Base-by-base conservation (phyloP, 108 stramenopile species). In the Nitzschia palea region DNA sequence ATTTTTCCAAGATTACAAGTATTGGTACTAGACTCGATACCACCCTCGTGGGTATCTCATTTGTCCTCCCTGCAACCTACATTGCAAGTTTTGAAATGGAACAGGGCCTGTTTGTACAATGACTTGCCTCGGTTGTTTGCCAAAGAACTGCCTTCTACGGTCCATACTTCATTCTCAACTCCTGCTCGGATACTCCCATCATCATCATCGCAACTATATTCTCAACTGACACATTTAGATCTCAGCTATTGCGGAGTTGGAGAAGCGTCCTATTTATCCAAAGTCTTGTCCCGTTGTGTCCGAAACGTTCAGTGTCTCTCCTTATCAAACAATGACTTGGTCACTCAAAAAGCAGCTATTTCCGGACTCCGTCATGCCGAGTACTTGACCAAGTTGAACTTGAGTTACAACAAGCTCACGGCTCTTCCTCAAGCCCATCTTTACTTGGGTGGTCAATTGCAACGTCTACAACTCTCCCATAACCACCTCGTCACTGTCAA, bases 251-350 rank as follows among this genome's bases (percentile, higher is more conserved):
- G 89, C 57, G 69, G 77, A 0, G 57, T 93, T 14, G 86, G 77
- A 18, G 92, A 93, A 60, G 20, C 73, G 48, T 76, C 81, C 22
- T 75, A 80, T 35, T 31, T 74, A 77, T 10, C 62, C 15, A 74
- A 77, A 23, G 37, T 76, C 15, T 52, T 93, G 15, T 59, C 74
- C 9, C 66, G 74, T 25, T 40, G 37, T 40, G 63, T 87, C 20
- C 73, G 66, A 0, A 78, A 83, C 42, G 54, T 94, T 18, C 58
- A 73, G 33, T 88, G 78, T 25, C 30, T 94, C 20, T 85, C 80
- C 48, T 62, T 91, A 2, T 81, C 86, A 26, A 74, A 82, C 45
- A 94, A 94, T 70, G 75, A 94, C 33, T 47, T 94, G 27, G 66
- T 71, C 34, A 70, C 55, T n/a, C 60, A 78, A 37, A 69, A 69